phyloP scores from a whole-genome alignment of 164 flowering plant genomes.

The Litsea cubeba region DNA sequence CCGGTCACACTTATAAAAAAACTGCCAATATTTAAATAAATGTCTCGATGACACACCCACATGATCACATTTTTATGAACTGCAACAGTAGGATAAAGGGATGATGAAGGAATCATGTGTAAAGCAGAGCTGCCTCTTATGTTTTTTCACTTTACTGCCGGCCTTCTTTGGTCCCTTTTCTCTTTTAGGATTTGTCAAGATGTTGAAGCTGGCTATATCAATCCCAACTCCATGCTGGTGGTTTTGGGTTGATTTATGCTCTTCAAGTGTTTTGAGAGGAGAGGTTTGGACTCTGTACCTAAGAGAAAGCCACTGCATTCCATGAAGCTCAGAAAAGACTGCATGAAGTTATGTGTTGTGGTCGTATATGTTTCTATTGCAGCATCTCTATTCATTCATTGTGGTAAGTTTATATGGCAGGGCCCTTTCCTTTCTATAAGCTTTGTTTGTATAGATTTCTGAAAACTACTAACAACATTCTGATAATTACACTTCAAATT shows the following conservation, averaged over 20 bases:
- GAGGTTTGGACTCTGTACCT: not conserved
- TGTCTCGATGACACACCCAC: not conserved
- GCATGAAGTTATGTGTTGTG: constrained; percentile 12
- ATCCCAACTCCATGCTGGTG: not conserved
- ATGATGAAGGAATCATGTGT: constrained; percentile 35
- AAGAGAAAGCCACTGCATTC: not conserved
- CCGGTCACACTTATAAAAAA: not conserved
- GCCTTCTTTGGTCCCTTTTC: constrained; percentile 3
- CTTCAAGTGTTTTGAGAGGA: constrained; percentile 2
- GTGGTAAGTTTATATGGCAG: constrained; percentile 31
- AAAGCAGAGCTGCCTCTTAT: constrained; percentile 7
- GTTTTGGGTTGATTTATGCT: not conserved
- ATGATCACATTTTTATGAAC: constrained; percentile 1
- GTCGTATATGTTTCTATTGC: constrained; percentile 22
- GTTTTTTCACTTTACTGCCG: constrained; percentile 8
- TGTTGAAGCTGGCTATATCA: constrained; percentile 3
- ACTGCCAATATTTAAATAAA: not conserved
- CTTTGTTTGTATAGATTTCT: not conserved
- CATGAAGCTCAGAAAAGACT: constrained; percentile 21
- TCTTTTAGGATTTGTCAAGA: not conserved
- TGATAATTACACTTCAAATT: not conserved
- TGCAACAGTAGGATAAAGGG: constrained; percentile 16
- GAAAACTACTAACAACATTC: not conserved
- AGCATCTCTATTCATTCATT: constrained; percentile 26
- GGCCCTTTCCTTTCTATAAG: not conserved